Evolutionary conservation across 768 basidiomycete genomes (phyloP).

Genomic region (Mycena galericulata): DNA sequence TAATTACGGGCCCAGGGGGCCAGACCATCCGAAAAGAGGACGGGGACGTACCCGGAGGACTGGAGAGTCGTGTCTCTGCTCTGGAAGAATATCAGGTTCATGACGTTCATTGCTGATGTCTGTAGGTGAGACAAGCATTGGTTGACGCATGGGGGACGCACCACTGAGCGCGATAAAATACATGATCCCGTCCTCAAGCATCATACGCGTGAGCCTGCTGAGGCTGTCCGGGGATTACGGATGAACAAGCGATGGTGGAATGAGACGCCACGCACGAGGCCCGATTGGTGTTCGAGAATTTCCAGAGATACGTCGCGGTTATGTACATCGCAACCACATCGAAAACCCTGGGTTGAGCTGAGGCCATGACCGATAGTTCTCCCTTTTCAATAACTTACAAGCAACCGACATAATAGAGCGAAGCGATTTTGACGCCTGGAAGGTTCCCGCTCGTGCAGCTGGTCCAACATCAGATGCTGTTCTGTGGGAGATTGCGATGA

Average conservation of each 20-base stretch:
- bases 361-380: not conserved
- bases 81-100: conserved; percentile 26
- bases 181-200: conserved; percentile 23
- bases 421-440: conserved; percentile 1
- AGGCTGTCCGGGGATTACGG: not conserved
- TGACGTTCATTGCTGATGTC: conserved; percentile 17
- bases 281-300: conserved; percentile 26
- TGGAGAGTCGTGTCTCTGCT: conserved; percentile 13
- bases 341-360: not conserved
- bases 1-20: too few species aligned
- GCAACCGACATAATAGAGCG: conserved; percentile 9
- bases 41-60: conserved; percentile 1
- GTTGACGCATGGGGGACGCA: not conserved
- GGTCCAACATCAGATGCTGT: not conserved
- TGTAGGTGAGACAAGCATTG: not conserved
- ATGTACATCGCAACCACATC: conserved; percentile 17
- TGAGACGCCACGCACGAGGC: not conserved
- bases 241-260: not conserved
- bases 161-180: conserved; percentile 22
- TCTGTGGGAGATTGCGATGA: not conserved
- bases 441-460: conserved; percentile 14
- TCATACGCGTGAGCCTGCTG: conserved; percentile 13
- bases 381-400: not conserved
- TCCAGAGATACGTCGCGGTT: conserved; percentile 20
- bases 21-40: not conserved